phyloP scores from a whole-genome alignment of 2,329 filamentous ascomycete species.

The Rutstroemia sp. region DNA sequence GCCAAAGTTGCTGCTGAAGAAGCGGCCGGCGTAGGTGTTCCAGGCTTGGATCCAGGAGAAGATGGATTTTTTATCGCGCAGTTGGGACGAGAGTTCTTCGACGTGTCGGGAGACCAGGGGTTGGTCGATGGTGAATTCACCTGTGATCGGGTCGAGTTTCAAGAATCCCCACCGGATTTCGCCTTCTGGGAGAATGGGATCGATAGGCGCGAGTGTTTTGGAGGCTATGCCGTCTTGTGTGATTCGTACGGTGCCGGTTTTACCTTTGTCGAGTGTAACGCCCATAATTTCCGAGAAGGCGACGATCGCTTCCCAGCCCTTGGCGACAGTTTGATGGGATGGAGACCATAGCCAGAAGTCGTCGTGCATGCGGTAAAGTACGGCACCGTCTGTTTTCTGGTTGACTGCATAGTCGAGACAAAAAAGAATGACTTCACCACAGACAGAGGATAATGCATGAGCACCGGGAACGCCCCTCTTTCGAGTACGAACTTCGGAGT shows the following conservation, averaged over 20 bases:
- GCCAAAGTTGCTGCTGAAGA: conserved; percentile 52
- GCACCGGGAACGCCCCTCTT: conserved; percentile 53
- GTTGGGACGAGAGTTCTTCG: conserved; percentile 46
- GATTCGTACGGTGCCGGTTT: conserved; percentile 46
- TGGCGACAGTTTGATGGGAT: conserved; percentile 42
- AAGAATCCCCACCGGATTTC: conserved; percentile 54
- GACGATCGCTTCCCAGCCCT: conserved; percentile 52
- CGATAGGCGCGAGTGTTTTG: conserved; percentile 2
- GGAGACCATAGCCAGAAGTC: conserved; percentile 60
- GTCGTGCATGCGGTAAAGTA: conserved; percentile 56
- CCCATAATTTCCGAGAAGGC: conserved; percentile 49
- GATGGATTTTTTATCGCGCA: conserved; percentile 41
- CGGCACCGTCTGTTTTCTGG: conserved; percentile 43
- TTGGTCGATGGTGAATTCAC: conserved; percentile 48
- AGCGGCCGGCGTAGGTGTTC: conserved; percentile 49
- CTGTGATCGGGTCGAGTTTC: conserved; percentile 40
- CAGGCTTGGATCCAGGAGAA: conserved; percentile 54
- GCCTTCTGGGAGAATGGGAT: conserved; percentile 39
- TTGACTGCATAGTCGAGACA: conserved; percentile 61
- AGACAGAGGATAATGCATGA: conserved; percentile 50
- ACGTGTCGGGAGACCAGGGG: conserved; percentile 48
- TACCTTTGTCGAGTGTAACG: conserved; percentile 49
- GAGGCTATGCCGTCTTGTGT: conserved; percentile 7
- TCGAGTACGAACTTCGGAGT: conserved; percentile 37
- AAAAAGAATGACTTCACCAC: conserved; percentile 55